Evolutionary conservation across 2,329 filamentous ascomycete species (phyloP).

Genomic region (Dissoconium aciculare): DNA sequence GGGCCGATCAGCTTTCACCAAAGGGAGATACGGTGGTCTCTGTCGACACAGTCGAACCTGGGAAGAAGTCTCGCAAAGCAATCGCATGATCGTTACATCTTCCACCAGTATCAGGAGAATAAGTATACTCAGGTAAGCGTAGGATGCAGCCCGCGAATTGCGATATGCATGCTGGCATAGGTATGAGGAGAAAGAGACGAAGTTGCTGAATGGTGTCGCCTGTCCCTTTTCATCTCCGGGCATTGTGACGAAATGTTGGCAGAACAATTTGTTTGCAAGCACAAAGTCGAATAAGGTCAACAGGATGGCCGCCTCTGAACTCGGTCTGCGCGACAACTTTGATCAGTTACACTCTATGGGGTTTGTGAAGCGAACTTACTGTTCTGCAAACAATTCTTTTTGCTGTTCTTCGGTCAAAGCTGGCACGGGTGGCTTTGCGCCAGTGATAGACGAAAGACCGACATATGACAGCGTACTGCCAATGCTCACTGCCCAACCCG

Average conservation of each 20-base stretch:
- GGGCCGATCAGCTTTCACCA: slow-evolving; percentile 53
- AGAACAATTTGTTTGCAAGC: slow-evolving; percentile 90
- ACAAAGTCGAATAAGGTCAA: slow-evolving; percentile 85
- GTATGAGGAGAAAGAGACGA: slow-evolving; percentile 82
- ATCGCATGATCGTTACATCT: slow-evolving; percentile 66
- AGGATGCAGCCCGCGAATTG: slow-evolving; percentile 60
- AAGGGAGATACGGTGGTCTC: slow-evolving; percentile 67
- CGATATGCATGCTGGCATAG: slow-evolving; percentile 85
- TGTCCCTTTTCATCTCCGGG: slow-evolving; percentile 11
- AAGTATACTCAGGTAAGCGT: slow-evolving; percentile 73
- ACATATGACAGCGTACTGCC: slow-evolving; percentile 69
- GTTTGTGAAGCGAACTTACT: slow-evolving; percentile 41
- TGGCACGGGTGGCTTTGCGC: slow-evolving; percentile 41
- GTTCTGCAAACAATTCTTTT: slow-evolving; percentile 61
- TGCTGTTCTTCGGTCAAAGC: slow-evolving; percentile 63
- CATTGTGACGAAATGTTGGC: slow-evolving; percentile 58
- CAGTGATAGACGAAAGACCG: slow-evolving; percentile 60
- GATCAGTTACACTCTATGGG: slow-evolving; percentile 3
- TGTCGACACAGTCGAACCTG: slow-evolving; percentile 77
- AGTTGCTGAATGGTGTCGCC: slow-evolving; percentile 52
- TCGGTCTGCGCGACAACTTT: slow-evolving; percentile 46
- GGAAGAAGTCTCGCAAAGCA: slow-evolving; percentile 63
- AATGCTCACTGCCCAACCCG: slow-evolving; percentile 64
- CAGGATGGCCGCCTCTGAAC: slow-evolving; percentile 61
- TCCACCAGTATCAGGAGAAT: slow-evolving; percentile 76